Evolutionary conservation across 495 filamentous ascomycete species (phyloP), one percentile per base, ranked within the genome.

Genomic region (Xylaria intraflava): DNA sequence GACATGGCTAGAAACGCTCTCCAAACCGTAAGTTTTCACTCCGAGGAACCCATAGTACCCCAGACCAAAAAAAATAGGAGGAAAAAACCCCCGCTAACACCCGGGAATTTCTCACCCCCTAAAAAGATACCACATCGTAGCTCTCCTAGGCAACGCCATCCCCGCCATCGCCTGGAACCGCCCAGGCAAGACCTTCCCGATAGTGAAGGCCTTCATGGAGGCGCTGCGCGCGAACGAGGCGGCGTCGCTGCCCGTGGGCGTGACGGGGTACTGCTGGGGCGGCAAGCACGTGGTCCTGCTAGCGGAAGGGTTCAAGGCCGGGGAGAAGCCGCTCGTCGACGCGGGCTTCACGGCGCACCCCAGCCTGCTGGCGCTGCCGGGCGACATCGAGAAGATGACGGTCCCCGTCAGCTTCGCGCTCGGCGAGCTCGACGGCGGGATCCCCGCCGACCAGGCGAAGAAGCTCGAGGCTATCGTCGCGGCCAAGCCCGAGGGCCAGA

Each of bases 131-230:
- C 43, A 70, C 26, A 20, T 62, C 62, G 49, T 70, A 56, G 24
- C 63, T 62, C 61, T 75, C 61, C 51, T 72, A 61, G 44, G 72
- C 70, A 63, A 62, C 69, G 42, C 70, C 66, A 44, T 64, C 17
- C 62, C 58, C 38, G 58, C 63, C 38, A 61, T 65, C 26, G 66
- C 55, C 20, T 60, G 51, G 31, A 72, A 46, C 30, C 67, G 56
- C 46, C 65, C 65, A 8, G 68, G 66, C 6, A 71, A 48, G 16
- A 67, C 69, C 42, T 72, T 60, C 10, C 68, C 67, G 42, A 60
- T 67, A 16, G 69, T 54, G 11, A 71, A 56, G 40, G 26, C 51
- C 23, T 38, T 42, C 36, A 40, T 55, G 56, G 50, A 53, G 22
- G 16, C 50, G 2, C 50, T 62, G 2, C 59, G 62, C 20, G 41